A percentile compares a stretch with the other conserved stretches of the same genome.
Evolutionary conservation across 768 basidiomycete species (phyloP).

Genomic region (Chalciporus sphaerocephalus): DNA sequence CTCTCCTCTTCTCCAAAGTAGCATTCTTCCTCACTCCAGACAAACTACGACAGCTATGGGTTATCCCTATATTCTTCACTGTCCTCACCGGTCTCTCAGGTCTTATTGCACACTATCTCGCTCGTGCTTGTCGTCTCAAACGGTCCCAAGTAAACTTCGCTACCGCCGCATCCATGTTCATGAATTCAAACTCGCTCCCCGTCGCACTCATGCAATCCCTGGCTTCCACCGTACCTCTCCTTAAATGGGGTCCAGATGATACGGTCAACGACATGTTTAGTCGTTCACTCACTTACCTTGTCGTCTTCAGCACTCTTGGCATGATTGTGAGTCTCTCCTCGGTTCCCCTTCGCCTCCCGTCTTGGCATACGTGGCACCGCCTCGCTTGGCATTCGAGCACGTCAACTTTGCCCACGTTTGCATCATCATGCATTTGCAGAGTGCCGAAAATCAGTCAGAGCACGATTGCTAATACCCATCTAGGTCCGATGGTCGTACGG

Average conservation of each 20-base stretch:
- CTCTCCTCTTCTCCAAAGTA: constrained; percentile 89
- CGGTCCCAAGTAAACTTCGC: constrained; percentile 79
- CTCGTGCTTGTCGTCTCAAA: constrained; percentile 60
- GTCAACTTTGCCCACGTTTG: background rate
- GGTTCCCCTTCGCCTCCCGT: background rate
- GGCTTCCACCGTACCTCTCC: constrained; percentile 72
- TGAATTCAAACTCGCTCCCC: constrained; percentile 93
- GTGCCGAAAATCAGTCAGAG: background rate
- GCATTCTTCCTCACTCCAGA: constrained; percentile 87
- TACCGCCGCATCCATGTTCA: constrained; percentile 81
- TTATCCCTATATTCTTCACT: constrained; percentile 82
- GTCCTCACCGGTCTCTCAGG: constrained; percentile 73
- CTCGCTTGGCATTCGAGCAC: background rate
- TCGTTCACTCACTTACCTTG: constrained; percentile 82
- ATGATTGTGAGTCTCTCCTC: constrained; percentile 71
- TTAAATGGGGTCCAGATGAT: constrained; percentile 81
- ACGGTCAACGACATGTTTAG: constrained; percentile 87
- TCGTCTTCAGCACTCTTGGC: constrained; percentile 90
- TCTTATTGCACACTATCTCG: constrained; percentile 57
- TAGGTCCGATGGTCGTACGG: constrained; percentile 93
- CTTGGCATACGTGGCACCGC: background rate
- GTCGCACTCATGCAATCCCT: constrained; percentile 93
- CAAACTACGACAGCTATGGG: constrained; percentile 78
- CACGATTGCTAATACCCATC: background rate
- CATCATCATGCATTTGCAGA: background rate